Evolutionary conservation across 257 asterid species (phyloP).

Genomic region (Solanum etuberosum): DNA sequence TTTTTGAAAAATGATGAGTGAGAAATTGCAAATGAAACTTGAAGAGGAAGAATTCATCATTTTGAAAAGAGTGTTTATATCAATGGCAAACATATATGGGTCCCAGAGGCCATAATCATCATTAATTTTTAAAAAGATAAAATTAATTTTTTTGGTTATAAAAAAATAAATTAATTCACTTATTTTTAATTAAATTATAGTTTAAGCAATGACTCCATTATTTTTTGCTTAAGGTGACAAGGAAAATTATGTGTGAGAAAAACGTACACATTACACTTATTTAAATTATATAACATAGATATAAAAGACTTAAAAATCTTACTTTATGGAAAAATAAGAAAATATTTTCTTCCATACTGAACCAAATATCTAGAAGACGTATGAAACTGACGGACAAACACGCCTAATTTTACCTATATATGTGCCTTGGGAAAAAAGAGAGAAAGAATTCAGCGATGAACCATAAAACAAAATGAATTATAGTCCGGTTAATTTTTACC

Average conservation of each 20-base stretch:
- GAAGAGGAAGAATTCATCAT: slow-evolving; percentile 12
- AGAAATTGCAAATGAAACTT: slow-evolving; percentile 7
- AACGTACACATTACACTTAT: neutral
- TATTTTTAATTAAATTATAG: neutral
- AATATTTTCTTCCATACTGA: neutral
- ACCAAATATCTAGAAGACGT: neutral
- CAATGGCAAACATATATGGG: slow-evolving; percentile 57
- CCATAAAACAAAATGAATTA: neutral
- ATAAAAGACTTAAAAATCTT: neutral
- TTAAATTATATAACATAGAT: neutral
- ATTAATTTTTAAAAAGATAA: neutral
- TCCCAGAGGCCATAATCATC: slow-evolving; percentile 28
- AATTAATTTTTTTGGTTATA: neutral
- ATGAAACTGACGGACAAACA: neutral
- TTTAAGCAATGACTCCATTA: neutral
- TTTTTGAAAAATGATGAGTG: neutral
- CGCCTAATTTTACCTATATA: neutral
- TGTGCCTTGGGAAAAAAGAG: neutral
- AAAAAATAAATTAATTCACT: neutral
- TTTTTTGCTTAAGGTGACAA: too few relatives aligned
- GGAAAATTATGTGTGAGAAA: neutral
- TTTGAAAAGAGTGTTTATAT: slow-evolving; percentile 26
- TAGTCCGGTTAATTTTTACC: neutral
- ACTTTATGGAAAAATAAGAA: neutral
- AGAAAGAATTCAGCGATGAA: neutral